Base-by-base conservation (phyloP, 2,329 filamentous ascomycete species). In the Apiospora marii region DNA sequence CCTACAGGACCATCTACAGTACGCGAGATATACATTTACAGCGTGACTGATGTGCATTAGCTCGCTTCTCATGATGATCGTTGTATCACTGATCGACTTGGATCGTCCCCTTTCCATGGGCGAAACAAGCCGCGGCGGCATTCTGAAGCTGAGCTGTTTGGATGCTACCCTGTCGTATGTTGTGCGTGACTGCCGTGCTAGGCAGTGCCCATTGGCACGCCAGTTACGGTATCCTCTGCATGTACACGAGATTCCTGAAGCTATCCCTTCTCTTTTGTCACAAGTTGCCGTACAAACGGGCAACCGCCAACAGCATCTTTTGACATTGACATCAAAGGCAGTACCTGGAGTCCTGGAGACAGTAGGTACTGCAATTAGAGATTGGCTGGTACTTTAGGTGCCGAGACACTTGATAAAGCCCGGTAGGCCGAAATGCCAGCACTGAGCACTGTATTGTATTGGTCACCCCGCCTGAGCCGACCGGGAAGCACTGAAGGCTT, bases 41-140 rank as follows among this genome's bases (percentile, higher is more conserved):
- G 41, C 67, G 67, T 68, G 67, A 68, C 44, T 68, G 44, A 46
- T 68, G 44, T 68, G 67, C 67, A 48, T 68, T 68, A 68, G 67
- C 67, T 68, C 41, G 67, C 43, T 64, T 34, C 34, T 64, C 19
- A 41, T 64, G 34, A 64, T 64, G 58, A 48, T 48, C 67, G 41
- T 46, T 34, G 67, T 68, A 68, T 68, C 67, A 68, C 67, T 44
- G 67, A 68, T 48, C 43, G 41, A 46, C 67, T n/a, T 68, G 41
- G 67, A 30, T 41, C 30, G 30, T 37, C 30, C 58, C 58, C 58
- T 12, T 58, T n/a, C 34, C 34, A 61, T 37, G 58, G 58, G 58
- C 58, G 58, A 64, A 64, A 64, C 34, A 64, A 41, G 58, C 19
- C 58, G 58, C n/a, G 58, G 58, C 41, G 58, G 58, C 34, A 64